A percentile compares a stretch with the other conserved stretches of the same genome.
These are phyloP conservation scores for Mortierella antarctica DNA, from an alignment of 192 early-diverging fungal genomes.

Conservation along the genomic window DNA sequence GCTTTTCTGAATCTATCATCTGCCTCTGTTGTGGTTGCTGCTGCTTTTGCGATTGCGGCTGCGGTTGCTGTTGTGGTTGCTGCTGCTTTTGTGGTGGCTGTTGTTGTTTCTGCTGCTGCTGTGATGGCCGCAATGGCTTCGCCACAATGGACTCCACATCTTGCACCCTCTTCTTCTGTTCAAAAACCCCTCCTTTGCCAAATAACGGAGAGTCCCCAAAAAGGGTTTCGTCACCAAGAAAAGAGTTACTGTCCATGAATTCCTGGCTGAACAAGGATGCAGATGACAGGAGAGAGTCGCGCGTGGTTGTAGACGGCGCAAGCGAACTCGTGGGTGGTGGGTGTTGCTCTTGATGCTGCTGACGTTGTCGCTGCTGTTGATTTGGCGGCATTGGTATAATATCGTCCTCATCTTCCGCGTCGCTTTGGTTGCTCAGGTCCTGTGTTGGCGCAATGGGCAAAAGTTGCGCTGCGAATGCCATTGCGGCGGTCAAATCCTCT, in stretches of 20 bases:
- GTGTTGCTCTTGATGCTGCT: background rate
- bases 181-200: conserved; percentile 16
- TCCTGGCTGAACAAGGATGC: conserved; percentile 33
- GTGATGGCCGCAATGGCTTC: background rate
- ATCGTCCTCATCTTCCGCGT: conserved; percentile 13
- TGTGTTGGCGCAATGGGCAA: conserved; percentile 7
- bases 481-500: conserved; percentile 10
- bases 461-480: conserved; percentile 16
- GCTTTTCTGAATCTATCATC: background rate
- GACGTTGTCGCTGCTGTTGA: background rate
- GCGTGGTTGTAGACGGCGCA: background rate
- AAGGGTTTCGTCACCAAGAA: conserved; percentile 18
- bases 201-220: conserved; percentile 39
- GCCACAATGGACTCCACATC: background rate
- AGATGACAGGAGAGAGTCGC: conserved; percentile 11
- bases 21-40: background rate
- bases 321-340: too few species aligned
- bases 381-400: background rate
- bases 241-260: conserved; percentile 28
- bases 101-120: background rate
- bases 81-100: background rate
- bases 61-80: background rate
- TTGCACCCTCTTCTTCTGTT: conserved; percentile 8
- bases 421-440: background rate
- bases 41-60: too few species aligned